phyloP scores from a whole-genome alignment of 2,329 filamentous ascomycete genomes.

The Cordyceps sp. region DNA sequence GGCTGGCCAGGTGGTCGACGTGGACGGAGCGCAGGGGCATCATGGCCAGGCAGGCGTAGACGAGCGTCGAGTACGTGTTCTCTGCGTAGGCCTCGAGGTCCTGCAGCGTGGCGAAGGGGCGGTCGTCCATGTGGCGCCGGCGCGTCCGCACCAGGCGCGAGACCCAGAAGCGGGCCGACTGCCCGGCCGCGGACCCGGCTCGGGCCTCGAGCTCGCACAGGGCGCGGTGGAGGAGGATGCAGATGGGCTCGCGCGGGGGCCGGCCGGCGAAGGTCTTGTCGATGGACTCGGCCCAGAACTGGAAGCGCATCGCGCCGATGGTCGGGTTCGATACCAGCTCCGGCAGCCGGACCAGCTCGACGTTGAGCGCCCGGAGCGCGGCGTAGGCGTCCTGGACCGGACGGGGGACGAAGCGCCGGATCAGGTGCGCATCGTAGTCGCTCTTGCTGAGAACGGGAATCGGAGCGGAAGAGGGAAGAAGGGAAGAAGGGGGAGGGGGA shows the following conservation, averaged over 20 bases:
- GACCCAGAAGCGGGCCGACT: conserved; percentile 54
- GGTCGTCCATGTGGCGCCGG: conserved; percentile 69
- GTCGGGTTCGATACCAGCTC: conserved; percentile 79
- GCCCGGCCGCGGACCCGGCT: conserved; percentile 22
- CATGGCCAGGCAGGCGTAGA: conserved; percentile 73
- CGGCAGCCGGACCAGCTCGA: conserved; percentile 79
- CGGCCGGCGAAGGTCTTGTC: conserved; percentile 58
- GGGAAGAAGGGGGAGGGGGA: no score
- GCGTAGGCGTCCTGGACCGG: conserved; percentile 69
- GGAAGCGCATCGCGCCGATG: conserved; percentile 75
- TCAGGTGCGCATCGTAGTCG: conserved; percentile 75
- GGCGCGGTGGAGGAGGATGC: conserved; percentile 62
- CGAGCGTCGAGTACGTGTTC: conserved; percentile 81
- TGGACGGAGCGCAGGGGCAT: conserved; percentile 68
- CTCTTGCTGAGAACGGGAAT: conserved; percentile 55
- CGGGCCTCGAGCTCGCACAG: conserved; percentile 41
- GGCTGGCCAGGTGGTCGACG: conserved; percentile 82
- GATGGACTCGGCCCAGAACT: conserved; percentile 87
- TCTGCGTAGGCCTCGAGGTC: conserved; percentile 80
- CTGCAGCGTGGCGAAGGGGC: conserved; percentile 58
- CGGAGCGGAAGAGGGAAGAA: no score
- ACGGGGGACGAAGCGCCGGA: conserved; percentile 69
- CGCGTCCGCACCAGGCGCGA: conserved; percentile 64
- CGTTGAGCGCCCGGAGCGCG: conserved; percentile 79
- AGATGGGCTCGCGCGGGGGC: conserved; percentile 83